Percentiles rank a stretch among this genome's conserved stretches.
Evolutionary conservation across 2,329 filamentous ascomycete genomes (phyloP).

Genomic region (Coniella vitis): DNA sequence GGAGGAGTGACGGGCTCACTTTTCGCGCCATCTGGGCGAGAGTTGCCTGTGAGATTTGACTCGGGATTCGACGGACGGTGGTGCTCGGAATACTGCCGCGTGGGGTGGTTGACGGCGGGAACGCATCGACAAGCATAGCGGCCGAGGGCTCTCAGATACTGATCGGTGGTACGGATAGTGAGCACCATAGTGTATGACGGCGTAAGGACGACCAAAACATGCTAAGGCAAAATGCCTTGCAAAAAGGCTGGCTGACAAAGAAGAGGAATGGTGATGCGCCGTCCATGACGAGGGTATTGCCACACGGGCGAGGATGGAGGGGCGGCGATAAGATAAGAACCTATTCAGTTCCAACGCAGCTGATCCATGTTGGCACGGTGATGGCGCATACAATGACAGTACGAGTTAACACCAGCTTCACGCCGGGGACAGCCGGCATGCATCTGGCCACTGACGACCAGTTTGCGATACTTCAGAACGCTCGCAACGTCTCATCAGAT

Average conservation of each 20-base stretch:
- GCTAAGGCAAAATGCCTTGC: neutral
- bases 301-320: conserved; percentile 1
- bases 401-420: no score
- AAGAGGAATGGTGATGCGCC: neutral
- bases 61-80: neutral
- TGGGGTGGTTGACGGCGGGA: neutral
- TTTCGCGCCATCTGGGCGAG: neutral
- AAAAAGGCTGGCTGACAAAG: neutral
- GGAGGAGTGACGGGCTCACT: neutral
- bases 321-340: conserved; percentile 12
- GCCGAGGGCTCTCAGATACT: neutral
- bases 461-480: no score
- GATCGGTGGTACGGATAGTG: conserved; percentile 2
- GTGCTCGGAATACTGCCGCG: conserved; percentile 5
- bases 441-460: no score
- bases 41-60: neutral
- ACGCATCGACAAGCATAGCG: neutral
- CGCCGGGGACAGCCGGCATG: no score
- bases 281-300: conserved; percentile 10
- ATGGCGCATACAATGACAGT: no score
- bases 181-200: conserved; percentile 4
- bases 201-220: neutral
- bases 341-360: no score
- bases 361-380: no score
- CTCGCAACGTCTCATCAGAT: no score